A percentile compares a stretch with the other conserved stretches of the same genome.
These are phyloP conservation scores for Fraxinus nigra DNA, from an alignment of 305 asterid species.

Conservation along the genomic window DNA sequence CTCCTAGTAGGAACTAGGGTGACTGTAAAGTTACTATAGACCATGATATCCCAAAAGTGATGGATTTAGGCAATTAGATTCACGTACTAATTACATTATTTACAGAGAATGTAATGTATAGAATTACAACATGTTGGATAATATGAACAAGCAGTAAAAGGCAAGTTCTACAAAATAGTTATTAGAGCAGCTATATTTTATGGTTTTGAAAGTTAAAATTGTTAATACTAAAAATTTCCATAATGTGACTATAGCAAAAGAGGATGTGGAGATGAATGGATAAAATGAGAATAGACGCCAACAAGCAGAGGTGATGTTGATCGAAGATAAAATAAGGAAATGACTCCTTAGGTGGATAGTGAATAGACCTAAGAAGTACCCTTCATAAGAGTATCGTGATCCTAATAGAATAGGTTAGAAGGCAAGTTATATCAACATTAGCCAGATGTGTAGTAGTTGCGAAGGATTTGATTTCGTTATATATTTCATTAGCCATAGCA, in stretches of 20 bases:
- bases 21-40: neutral
- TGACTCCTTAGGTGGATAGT: neutral
- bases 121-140: neutral
- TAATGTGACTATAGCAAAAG: neutral
- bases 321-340: neutral
- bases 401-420: neutral
- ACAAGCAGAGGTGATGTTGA: neutral
- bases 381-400: neutral
- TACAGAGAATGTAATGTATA: neutral
- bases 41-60: neutral
- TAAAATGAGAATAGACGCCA: neutral
- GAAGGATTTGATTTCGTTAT: neutral
- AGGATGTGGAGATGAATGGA: neutral
- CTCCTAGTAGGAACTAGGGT: neutral
- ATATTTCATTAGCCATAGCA: neutral
- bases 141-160: neutral
- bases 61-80: neutral
- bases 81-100: neutral
- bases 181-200: neutral
- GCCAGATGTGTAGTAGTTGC: neutral
- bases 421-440: neutral
- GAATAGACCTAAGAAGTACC: neutral
- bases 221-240: too few relatives aligned
- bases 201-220: neutral
- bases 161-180: neutral